A percentile compares a stretch with the other conserved stretches of the same genome.
Evolutionary conservation across 192 early-diverging fungal species (phyloP).

Genomic region (Backusella luteola): DNA sequence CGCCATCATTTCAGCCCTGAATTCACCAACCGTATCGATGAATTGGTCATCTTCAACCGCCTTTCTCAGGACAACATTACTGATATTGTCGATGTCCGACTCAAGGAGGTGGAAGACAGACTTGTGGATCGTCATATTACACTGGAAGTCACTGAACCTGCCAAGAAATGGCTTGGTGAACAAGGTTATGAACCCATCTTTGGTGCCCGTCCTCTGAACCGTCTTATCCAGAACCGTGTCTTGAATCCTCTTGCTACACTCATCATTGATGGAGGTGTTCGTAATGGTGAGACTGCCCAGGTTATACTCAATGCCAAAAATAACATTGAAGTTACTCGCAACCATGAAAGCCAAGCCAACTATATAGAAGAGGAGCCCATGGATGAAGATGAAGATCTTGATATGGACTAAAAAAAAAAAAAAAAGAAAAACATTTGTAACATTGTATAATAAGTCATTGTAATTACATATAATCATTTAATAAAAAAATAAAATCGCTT

Average conservation of each 20-base stretch:
- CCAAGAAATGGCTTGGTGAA: slow-evolving; percentile 73
- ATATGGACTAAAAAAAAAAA: slow-evolving; percentile 18
- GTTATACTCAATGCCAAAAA: slow-evolving; percentile 29
- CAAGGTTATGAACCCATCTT: slow-evolving; percentile 90
- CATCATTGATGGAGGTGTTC: slow-evolving; percentile 53
- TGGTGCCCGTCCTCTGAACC: slow-evolving; percentile 90
- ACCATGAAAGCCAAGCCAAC: slow-evolving; percentile 34
- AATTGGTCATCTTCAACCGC: slow-evolving; percentile 78
- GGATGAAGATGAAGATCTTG: slow-evolving; percentile 29
- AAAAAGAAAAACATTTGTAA: not conserved
- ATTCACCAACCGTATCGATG: slow-evolving; percentile 80
- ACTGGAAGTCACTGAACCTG: slow-evolving; percentile 65
- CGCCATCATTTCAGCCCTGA: slow-evolving; percentile 77
- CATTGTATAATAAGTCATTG: not conserved
- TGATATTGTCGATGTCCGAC: slow-evolving; percentile 74
- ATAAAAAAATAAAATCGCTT: not conserved
- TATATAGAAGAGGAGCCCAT: slow-evolving; percentile 29
- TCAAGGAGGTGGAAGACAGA: slow-evolving; percentile 64
- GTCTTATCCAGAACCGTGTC: slow-evolving; percentile 78
- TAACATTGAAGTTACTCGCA: slow-evolving; percentile 32
- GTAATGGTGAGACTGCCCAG: slow-evolving; percentile 43
- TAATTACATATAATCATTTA: not conserved
- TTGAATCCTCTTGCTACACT: slow-evolving; percentile 52
- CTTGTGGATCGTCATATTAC: slow-evolving; percentile 76
- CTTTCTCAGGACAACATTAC: slow-evolving; percentile 64